These are phyloP conservation scores for Leptographium wingfieldii DNA, from an alignment of 2,329 filamentous ascomycete species.

Conservation along the genomic window DNA sequence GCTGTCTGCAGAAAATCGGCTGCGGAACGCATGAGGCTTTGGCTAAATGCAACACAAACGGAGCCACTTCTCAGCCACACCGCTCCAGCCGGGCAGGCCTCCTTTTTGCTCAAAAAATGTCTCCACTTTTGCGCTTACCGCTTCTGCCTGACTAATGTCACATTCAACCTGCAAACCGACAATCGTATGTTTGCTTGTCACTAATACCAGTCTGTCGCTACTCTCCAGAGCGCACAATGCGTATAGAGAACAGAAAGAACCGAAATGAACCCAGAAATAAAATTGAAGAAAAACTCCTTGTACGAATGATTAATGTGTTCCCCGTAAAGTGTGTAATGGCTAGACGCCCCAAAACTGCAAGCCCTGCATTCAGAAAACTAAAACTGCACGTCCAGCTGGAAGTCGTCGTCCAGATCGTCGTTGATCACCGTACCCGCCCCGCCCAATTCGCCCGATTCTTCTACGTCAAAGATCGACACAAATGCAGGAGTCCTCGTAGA, in stretches of 20 bases:
- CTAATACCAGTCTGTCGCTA: background rate
- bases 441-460: slow-evolving; percentile 23
- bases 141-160: background rate
- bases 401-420: slow-evolving; percentile 39
- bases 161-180: background rate
- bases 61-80: background rate
- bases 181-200: background rate
- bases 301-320: background rate
- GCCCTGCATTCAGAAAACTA: background rate
- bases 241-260: background rate
- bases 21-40: background rate
- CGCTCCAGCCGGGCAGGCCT: background rate
- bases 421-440: slow-evolving; percentile 20
- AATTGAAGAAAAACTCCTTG: background rate
- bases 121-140: too few relatives aligned
- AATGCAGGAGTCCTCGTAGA: slow-evolving; percentile 35
- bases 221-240: background rate
- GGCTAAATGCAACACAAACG: background rate
- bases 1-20: background rate
- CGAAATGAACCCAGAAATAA: background rate
- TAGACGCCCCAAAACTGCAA: background rate
- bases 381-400: slow-evolving; percentile 37
- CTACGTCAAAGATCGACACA: slow-evolving; percentile 42
- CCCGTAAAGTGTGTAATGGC: background rate
- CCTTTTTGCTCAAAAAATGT: background rate